phyloP scores from a whole-genome alignment of 2,329 filamentous ascomycete species.

The Trichoderma koningii region DNA sequence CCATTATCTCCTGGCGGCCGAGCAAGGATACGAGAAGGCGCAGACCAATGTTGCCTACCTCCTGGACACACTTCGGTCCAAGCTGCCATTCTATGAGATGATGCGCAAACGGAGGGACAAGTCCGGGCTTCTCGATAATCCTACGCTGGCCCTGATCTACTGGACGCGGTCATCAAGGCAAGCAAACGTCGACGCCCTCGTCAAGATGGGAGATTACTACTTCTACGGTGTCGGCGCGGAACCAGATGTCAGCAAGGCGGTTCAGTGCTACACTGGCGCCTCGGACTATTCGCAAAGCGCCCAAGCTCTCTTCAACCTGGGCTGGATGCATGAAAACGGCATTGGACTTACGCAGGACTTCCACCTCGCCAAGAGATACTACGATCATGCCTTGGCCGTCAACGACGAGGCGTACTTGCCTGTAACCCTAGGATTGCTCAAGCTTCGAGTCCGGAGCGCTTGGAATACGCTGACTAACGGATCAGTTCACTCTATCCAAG shows the following conservation, averaged over 20 bases:
- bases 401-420: slow-evolving; percentile 94
- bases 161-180: slow-evolving; percentile 96
- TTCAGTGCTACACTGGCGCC: slow-evolving; percentile 87
- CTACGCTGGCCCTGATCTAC: slow-evolving; percentile 75
- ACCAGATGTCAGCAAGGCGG: slow-evolving; percentile 78
- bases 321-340: slow-evolving; percentile 99
- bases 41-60: slow-evolving; percentile 90
- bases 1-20: slow-evolving; percentile 81
- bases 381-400: slow-evolving; percentile 87
- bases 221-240: slow-evolving; percentile 75
- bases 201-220: slow-evolving; percentile 99
- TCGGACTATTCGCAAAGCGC: slow-evolving; percentile 90
- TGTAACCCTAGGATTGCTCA: slow-evolving; percentile 83
- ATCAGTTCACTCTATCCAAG: slow-evolving; percentile 87
- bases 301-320: slow-evolving; percentile 94
- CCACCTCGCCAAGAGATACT: slow-evolving; percentile 94
- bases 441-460: slow-evolving; percentile 80
- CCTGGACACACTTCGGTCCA: slow-evolving; percentile 70
- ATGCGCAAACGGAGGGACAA: slow-evolving; percentile 47
- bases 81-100: slow-evolving; percentile 43
- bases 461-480: slow-evolving; percentile 94
- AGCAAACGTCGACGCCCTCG: slow-evolving; percentile 86
- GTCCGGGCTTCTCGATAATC: slow-evolving; percentile 51
- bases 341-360: slow-evolving; percentile 92
- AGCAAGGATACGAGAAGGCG: slow-evolving; percentile 86